Evolutionary conservation across 768 basidiomycete species (phyloP), one percentile per base, ranked within the genome.

Genomic region (Glaciozyma antarctica): DNA sequence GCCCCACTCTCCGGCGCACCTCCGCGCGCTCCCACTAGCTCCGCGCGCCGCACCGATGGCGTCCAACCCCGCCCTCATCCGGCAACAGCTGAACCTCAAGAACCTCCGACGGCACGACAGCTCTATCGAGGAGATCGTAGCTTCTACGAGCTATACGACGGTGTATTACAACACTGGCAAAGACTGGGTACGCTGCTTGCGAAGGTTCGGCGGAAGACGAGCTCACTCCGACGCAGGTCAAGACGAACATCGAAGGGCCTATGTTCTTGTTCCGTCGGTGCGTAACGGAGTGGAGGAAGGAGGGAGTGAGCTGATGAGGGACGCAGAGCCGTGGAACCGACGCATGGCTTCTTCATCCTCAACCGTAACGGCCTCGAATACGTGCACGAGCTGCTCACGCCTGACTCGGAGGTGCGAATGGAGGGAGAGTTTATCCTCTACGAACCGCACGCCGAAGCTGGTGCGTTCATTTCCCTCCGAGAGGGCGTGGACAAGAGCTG

Each of bases 351-450:
- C 54, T 38, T 56, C 34, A 34, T n/a, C n/a, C 16, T 16, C 28
- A 52, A 68, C 51, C 48, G 62, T 62, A 62, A 68, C 44, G 63
- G 66, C 1, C 66, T 63, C 5, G 49, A 47, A 45, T 64, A 68
- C 7, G 24, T 38, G 10, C 60, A 59, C 2, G 41, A 19, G 16
- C 10, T 32, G 3, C 26, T 64, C 32, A 38, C 51, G 3, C 66
- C 66, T 28, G 62, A 68, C 15, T 28, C 41, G 38, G 63, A 62
- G 1, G 60, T 61, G 15, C 38, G 15, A 4, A 43, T 44, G 66
- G 21, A 34, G 5, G 38, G 38, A 41, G 38, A 41, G 38, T 41
- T 41, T 15, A 41, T 41, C 38, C 38, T 41, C 7, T 41, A 41
- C 38, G 38, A 41, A 12, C 38, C 38, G 38, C 38, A 41, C 38